These are phyloP conservation scores for Clarireedia hainanense DNA, from an alignment of 2,329 filamentous ascomycete species.

Conservation along the genomic window DNA sequence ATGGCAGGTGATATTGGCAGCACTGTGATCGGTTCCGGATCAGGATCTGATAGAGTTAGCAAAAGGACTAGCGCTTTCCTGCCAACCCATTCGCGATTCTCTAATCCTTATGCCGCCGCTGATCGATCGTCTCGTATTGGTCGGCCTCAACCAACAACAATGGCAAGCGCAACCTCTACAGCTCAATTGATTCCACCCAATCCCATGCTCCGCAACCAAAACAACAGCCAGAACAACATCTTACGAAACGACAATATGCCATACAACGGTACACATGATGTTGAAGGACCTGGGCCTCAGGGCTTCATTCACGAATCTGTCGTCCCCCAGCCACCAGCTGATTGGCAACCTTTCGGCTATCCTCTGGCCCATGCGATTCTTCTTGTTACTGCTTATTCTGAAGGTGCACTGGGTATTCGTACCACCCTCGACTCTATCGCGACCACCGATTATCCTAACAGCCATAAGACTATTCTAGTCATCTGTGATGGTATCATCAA, in stretches of 20 bases:
- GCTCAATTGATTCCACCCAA: slow-evolving; percentile 64
- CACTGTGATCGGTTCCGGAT: slow-evolving; percentile 54
- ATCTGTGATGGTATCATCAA: slow-evolving; percentile 98
- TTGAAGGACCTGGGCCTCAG: slow-evolving; percentile 69
- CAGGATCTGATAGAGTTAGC: slow-evolving; percentile 58
- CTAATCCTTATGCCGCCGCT: slow-evolving; percentile 68
- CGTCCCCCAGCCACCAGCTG: slow-evolving; percentile 88
- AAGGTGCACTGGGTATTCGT: slow-evolving; percentile 85
- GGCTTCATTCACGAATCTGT: slow-evolving; percentile 97
- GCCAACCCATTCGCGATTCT: slow-evolving; percentile 90
- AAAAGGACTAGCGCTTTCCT: slow-evolving; percentile 80
- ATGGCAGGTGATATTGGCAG: slow-evolving; percentile 67
- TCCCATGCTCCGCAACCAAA: slow-evolving; percentile 62
- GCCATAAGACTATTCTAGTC: slow-evolving; percentile 93
- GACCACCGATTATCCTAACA: slow-evolving; percentile 97
- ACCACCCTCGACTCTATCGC: slow-evolving; percentile 94
- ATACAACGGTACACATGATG: slow-evolving; percentile 43
- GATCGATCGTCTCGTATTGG: slow-evolving; percentile 48
- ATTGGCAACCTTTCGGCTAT: slow-evolving; percentile 96
- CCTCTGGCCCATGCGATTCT: slow-evolving; percentile 91
- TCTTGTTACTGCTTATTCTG: slow-evolving; percentile 92
- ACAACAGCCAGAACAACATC: slow-evolving; percentile 58
- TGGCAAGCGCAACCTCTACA: slow-evolving; percentile 78
- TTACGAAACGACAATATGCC: slow-evolving; percentile 50
- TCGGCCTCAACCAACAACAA: slow-evolving; percentile 67